Evolutionary conservation across 2,329 filamentous ascomycete species (phyloP).

Genomic region (Phoma sp.): DNA sequence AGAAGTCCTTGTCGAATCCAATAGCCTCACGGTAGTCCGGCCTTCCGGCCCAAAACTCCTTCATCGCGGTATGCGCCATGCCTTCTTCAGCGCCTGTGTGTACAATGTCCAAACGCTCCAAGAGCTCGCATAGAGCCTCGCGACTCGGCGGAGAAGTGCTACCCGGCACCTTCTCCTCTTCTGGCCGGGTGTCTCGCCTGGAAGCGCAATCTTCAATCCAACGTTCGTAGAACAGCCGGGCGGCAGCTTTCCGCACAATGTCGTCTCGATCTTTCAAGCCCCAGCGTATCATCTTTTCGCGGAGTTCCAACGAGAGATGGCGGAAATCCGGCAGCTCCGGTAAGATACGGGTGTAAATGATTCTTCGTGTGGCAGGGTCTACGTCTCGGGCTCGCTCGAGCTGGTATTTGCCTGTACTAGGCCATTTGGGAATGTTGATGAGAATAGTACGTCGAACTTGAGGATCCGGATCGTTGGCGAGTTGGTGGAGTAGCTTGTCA

Average conservation of each 20-base stretch:
- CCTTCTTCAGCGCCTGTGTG: conserved; percentile 90
- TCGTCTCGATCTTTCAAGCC: conserved; percentile 93
- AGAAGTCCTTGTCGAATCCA: conserved; percentile 75
- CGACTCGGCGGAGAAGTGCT: conserved; percentile 59
- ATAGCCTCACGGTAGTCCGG: conserved; percentile 79
- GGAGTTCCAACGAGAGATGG: conserved; percentile 88
- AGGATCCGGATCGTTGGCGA: conserved; percentile 92
- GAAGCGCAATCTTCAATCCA: conserved; percentile 97
- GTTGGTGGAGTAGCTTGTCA: conserved; percentile 81
- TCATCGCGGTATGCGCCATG: conserved; percentile 92
- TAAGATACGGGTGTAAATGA: conserved; percentile 84
- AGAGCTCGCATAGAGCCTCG: conserved; percentile 84
- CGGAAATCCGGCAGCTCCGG: conserved; percentile 93
- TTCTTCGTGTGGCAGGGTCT: conserved; percentile 81
- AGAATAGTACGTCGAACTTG: conserved; percentile 90
- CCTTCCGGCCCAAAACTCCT: conserved; percentile 91
- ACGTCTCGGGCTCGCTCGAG: conserved; percentile 90
- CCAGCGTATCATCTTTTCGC: conserved; percentile 95
- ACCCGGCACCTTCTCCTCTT: conserved; percentile 59
- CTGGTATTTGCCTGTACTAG: conserved; percentile 81
- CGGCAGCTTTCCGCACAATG: conserved; percentile 88
- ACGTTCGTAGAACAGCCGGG: conserved; percentile 87
- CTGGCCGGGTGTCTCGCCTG: conserved; percentile 64
- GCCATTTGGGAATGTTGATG: conserved; percentile 86
- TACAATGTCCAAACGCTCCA: conserved; percentile 92